These are phyloP conservation scores for Sarcomyxa edulis DNA, from an alignment of 768 basidiomycete species.

Conservation along the genomic window DNA sequence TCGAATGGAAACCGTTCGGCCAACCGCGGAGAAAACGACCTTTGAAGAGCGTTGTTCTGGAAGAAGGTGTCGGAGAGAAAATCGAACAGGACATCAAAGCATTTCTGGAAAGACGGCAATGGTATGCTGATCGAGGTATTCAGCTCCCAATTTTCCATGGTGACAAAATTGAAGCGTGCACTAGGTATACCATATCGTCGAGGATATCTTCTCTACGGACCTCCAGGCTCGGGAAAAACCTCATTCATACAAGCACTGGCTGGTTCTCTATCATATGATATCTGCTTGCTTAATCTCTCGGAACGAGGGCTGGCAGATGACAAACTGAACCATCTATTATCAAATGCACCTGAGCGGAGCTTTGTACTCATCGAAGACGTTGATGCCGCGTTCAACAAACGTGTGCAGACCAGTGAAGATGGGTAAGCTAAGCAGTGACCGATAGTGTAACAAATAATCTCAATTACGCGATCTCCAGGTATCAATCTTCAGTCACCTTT, in stretches of 20 bases:
- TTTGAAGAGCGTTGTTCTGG: constrained; percentile 84
- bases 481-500: constrained; percentile 94
- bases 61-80: constrained; percentile 73
- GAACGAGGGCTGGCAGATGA: constrained; percentile 96
- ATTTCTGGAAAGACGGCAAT: constrained; percentile 79
- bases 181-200: constrained; percentile 94
- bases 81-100: constrained; percentile 78
- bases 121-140: constrained; percentile 94
- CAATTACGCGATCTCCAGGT: too few relatives aligned
- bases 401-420: constrained; percentile 86
- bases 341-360: constrained; percentile 89
- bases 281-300: constrained; percentile 92
- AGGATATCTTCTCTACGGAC: constrained; percentile 92
- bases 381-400: constrained; percentile 94
- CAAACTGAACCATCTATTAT: constrained; percentile 88
- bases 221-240: constrained; percentile 97
- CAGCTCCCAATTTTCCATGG: constrained; percentile 5
- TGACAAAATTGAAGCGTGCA: too few relatives aligned
- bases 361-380: constrained; percentile 97
- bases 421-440: constrained; percentile 72
- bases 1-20: constrained; percentile 95
- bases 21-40: constrained; percentile 85
- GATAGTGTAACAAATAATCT: too few relatives aligned
- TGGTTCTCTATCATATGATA: constrained; percentile 88
- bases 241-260: constrained; percentile 98